Base-by-base conservation (phyloP, 2,329 filamentous ascomycete genomes). In the Fusarium bulbicola region DNA sequence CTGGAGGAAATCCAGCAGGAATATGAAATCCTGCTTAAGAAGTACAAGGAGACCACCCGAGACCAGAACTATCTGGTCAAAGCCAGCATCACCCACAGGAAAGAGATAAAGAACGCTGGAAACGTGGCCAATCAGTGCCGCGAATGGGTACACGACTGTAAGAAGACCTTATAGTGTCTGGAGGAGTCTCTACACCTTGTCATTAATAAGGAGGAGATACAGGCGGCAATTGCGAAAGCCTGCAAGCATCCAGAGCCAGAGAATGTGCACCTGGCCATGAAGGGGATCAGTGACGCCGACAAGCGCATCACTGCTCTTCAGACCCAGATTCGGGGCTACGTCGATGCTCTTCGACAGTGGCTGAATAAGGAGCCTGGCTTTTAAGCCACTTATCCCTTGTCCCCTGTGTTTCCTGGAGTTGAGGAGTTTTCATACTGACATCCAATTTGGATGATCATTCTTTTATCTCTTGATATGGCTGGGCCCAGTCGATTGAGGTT, bases 261-360 rank as follows among this genome's bases (percentile, higher is more conserved):
- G 2, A 37, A 53, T 53, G 18, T 21, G 2, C 1, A 26, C 1
- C 3, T 37, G 49, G 49, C 49, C 0, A 6, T 13, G 18, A 37
- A 53, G 24, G 9, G 21, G 6, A 26, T 53, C 10, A 1, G 1
- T 37, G 32, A 53, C 24, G 32, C 49, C 5, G 49, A 53, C 18
- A 53, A 36, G 5, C 24, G 32, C 3, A 37, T 47, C 3, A 26
- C 2, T 3, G 14, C 30, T 1, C 32, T 49, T 28, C 30, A 46
- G 20, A 18, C 2, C 20, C 7, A 49, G 42, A 26, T 49, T n/a
- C 1, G 42, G 3, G 32, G n/a, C 2, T 47, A n/a, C 3, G 20
- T 49, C 42, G 32, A 59, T 12, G 49, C 32, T 15, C 9, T 53
- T 3, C 49, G 32, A 13, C n/a, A 28, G 32, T 53, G 30, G 28